phyloP scores from a whole-genome alignment of 2,329 filamentous ascomycete species.

The Pseudomassariella vexata region DNA sequence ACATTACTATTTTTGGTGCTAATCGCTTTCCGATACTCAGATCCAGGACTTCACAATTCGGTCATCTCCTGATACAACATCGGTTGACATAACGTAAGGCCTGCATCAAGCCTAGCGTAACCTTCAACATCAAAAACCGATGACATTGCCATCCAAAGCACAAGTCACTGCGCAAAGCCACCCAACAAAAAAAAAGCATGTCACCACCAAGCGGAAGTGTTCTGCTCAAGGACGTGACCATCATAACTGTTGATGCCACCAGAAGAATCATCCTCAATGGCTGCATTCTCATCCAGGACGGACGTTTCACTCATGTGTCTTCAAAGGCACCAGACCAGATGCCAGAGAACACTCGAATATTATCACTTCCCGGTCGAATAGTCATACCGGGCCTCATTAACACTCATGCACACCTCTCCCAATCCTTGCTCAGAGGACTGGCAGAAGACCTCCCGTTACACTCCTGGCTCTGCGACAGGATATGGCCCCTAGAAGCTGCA shows the following conservation, averaged over 20 bases:
- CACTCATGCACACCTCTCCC: slow-evolving; percentile 43
- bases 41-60: too few relatives aligned
- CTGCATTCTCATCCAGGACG: slow-evolving; percentile 32
- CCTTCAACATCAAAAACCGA: too few relatives aligned
- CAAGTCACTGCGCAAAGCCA: too few relatives aligned
- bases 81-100: too few relatives aligned
- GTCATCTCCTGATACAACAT: too few relatives aligned
- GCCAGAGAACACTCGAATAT: slow-evolving; percentile 14
- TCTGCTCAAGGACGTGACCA: slow-evolving; percentile 42
- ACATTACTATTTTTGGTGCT: too few relatives aligned
- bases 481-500: slow-evolving; percentile 32
- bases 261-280: slow-evolving; percentile 41
- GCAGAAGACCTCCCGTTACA: slow-evolving; percentile 45
- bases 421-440: slow-evolving; percentile 40
- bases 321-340: slow-evolving; percentile 22
- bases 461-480: slow-evolving; percentile 43
- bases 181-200: too few relatives aligned
- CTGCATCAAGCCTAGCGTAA: too few relatives aligned
- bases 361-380: slow-evolving; percentile 34
- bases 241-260: slow-evolving; percentile 42
- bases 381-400: slow-evolving; percentile 44
- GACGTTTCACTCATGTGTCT: slow-evolving; percentile 36
- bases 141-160: too few relatives aligned
- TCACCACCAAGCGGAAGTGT: too few relatives aligned
- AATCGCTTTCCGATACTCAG: too few relatives aligned